Conservation (phyloP, 257 asterid genomes). For the Penstemon eatonii region DNA sequence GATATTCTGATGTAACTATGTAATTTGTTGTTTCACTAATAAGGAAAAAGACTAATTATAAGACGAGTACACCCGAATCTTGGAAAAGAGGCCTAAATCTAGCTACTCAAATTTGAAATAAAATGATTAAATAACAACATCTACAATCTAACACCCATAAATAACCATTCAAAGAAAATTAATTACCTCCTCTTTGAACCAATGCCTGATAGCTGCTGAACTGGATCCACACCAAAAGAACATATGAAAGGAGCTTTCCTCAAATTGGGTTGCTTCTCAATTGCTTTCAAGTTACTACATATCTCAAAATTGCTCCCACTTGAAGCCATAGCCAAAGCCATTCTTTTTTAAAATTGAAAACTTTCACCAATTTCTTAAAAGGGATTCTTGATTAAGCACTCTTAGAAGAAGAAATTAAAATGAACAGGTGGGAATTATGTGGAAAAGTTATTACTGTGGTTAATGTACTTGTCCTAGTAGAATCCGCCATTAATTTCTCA, state of each 20-base stretch:
- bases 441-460: constrained; percentile 31
- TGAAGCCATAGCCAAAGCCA: constrained; percentile 90
- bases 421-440: constrained; percentile 23
- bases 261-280: constrained; percentile 51
- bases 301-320: constrained; percentile 53
- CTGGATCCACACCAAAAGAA: constrained; percentile 56
- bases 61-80: constrained; percentile 12
- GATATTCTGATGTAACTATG: too few relatives aligned
- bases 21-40: too few relatives aligned
- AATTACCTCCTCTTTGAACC: constrained; percentile 56
- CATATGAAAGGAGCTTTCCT: constrained; percentile 45
- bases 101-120: constrained; percentile 1
- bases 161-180: constrained; percentile 11
- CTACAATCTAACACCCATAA: constrained; percentile 19
- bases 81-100: constrained; percentile 9
- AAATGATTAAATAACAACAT: constrained; percentile 14
- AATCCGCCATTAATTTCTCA: constrained; percentile 61
- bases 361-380: constrained; percentile 21
- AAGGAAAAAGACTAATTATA: background rate
- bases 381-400: constrained; percentile 25
- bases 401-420: constrained; percentile 29
- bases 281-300: constrained; percentile 43
- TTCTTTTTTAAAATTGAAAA: constrained; percentile 23
- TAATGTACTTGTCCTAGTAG: constrained; percentile 38
- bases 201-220: constrained; percentile 49